Evolutionary conservation across 805 yeast species (phyloP).

Genomic region (Zygosaccharomyces lentus): DNA sequence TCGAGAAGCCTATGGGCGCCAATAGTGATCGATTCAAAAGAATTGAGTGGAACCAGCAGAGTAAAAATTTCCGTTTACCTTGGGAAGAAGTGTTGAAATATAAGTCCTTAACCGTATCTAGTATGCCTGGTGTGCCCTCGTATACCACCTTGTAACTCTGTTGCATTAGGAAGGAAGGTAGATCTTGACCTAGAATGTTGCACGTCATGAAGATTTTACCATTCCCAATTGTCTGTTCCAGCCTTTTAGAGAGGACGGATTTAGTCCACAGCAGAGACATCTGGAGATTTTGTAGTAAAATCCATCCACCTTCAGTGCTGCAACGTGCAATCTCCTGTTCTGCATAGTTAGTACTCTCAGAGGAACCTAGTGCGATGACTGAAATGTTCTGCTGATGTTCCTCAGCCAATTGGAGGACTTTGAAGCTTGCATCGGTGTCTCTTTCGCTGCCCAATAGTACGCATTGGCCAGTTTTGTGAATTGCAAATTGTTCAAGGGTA

Average conservation of each 20-base stretch:
- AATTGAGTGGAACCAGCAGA: constrained; percentile 69
- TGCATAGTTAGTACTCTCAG: constrained; percentile 58
- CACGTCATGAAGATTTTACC: constrained; percentile 68
- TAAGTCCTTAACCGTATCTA: constrained; percentile 18
- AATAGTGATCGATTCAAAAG: constrained; percentile 55
- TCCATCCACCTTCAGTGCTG: constrained; percentile 56
- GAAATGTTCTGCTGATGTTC: constrained; percentile 28
- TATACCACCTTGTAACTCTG: constrained; percentile 50
- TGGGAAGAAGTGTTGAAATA: constrained; percentile 11
- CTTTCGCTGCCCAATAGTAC: constrained; percentile 54
- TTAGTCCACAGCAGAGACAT: constrained; percentile 63
- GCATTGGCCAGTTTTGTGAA: constrained; percentile 2
- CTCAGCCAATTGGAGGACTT: constrained; percentile 45
- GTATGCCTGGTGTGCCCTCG: constrained; percentile 57
- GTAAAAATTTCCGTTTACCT: constrained; percentile 46
- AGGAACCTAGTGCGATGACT: constrained; percentile 68
- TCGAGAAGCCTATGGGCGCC: constrained; percentile 58
- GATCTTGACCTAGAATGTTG: constrained; percentile 43
- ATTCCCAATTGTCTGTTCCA: constrained; percentile 33
- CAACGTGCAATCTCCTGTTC: constrained; percentile 48
- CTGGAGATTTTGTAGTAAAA: constrained; percentile 77
- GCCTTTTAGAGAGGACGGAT: constrained; percentile 42
- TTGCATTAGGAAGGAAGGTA: constrained; percentile 52
- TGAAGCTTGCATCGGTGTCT: constrained; percentile 63
- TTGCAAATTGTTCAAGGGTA: constrained; percentile 5